A percentile compares a stretch with the other conserved stretches of the same genome.
Evolutionary conservation across 1,139 yeast genomes (phyloP).

Genomic region (Taphrina communis): DNA sequence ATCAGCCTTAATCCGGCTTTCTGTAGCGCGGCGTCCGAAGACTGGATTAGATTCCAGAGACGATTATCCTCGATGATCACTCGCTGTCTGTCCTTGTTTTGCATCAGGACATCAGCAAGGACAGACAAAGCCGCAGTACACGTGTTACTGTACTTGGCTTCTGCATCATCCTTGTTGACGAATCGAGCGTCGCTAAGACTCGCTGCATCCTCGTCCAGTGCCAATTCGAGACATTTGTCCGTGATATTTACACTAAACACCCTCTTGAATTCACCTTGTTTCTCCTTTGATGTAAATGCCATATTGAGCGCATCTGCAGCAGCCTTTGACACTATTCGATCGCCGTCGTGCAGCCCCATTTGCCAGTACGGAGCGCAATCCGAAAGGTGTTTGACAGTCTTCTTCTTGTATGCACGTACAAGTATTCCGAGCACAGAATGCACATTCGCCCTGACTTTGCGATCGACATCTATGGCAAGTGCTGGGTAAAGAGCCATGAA

Average conservation of each 20-base stretch:
- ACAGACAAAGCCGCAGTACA: slow-evolving; percentile 13
- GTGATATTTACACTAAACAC: slow-evolving; percentile 19
- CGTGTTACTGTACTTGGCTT: slow-evolving; percentile 36
- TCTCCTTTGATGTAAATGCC: slow-evolving; percentile 25
- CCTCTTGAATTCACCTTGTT: slow-evolving; percentile 8
- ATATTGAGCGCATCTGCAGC: slow-evolving; percentile 34
- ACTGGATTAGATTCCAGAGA: slow-evolving; percentile 30
- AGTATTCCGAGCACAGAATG: slow-evolving; percentile 28
- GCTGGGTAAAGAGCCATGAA: slow-evolving; percentile 30
- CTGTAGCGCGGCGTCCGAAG: slow-evolving; percentile 21
- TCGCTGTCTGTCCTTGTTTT: background rate
- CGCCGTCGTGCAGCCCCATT: slow-evolving; percentile 33
- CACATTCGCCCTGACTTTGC: slow-evolving; percentile 34
- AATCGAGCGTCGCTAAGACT: slow-evolving; percentile 43
- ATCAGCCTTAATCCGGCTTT: slow-evolving; percentile 5
- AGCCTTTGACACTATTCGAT: slow-evolving; percentile 31
- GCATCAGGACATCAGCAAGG: slow-evolving; percentile 2
- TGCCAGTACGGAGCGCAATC: slow-evolving; percentile 25
- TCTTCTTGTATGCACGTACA: slow-evolving; percentile 5
- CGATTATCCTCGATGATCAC: background rate
- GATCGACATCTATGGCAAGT: slow-evolving; percentile 34
- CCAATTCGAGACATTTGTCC: background rate
- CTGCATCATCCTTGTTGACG: slow-evolving; percentile 41
- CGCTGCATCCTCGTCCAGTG: slow-evolving; percentile 14
- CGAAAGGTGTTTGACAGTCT: slow-evolving; percentile 14